Evolutionary conservation across 495 filamentous ascomycete species (phyloP), one percentile per base, ranked within the genome.

Genomic region (Talaromyces liani): DNA sequence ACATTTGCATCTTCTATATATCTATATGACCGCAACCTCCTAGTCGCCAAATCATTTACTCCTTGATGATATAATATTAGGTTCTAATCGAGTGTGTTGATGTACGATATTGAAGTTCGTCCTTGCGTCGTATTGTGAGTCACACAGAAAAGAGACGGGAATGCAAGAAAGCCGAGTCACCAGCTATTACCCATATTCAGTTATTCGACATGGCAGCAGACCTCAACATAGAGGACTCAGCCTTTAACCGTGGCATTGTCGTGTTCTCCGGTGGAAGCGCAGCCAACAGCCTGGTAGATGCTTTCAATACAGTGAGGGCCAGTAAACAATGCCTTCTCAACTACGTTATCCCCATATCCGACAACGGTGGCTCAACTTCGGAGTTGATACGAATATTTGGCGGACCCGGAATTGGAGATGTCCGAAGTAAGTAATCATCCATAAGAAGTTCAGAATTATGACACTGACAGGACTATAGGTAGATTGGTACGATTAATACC

Each of bases 301-400:
- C 96, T 12, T 96, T 98, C 73, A 84, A 85, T 66, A 79, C 80
- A 25, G 80, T 97, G 6, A 80, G 86, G n/a, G 79, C 87, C 65
- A 87, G 84, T 72, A 88, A 88, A 60, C 74, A 83, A 39, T 89
- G 89, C 64, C 79, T 80, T 24, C 80, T 95, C 53, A 91, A 82
- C 71, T 93, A 95, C 68, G 83, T 97, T 63, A 95, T 98, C 60
- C 93, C 93, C 16, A 96, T 97, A 69, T 91, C 88, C 66, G 93
- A 98, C 73, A 98, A 98, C 77, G 93, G 93, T 29, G 93, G 93
- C 18, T 92, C 88, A 34, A 92, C 92, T 1, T 93, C 90, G 6
- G 93, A 98, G 77, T 73, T 97, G 67, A 93, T 97, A 65, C 83
- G 93, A 16, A 91, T 98, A 16, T 91, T 97, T 74, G 93, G 93